Percentiles rank a stretch among this genome's conserved stretches.
phyloP scores from a whole-genome alignment of 148 eudicot genomes.

The Rhododendron kiyosumense region DNA sequence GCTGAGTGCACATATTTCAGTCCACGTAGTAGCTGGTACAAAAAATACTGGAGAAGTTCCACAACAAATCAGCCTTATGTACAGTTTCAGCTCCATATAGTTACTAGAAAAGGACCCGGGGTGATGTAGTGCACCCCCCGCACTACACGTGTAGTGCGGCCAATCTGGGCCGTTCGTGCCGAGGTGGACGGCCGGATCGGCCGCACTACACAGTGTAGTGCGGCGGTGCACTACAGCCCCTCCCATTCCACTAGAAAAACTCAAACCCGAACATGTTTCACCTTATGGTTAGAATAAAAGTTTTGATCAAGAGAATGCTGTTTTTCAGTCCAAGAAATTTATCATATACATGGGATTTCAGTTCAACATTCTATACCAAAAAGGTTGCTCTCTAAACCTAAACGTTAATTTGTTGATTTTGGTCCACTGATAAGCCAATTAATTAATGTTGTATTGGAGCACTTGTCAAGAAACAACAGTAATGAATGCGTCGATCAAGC shows the following conservation, averaged over 20 bases:
- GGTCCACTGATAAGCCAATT: not conserved
- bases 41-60: slow-evolving; percentile 48
- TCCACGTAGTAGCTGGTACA: slow-evolving; percentile 45
- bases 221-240: too few relatives aligned
- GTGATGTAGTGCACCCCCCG: too few relatives aligned
- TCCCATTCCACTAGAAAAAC: not conserved
- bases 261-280: not conserved
- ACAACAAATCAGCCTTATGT: slow-evolving; percentile 5
- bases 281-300: not conserved
- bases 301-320: not conserved
- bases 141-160: too few relatives aligned
- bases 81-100: not conserved
- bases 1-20: slow-evolving; percentile 46
- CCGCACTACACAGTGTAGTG: too few relatives aligned
- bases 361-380: not conserved
- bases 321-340: not conserved
- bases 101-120: not conserved
- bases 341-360: not conserved
- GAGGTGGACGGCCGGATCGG: too few relatives aligned
- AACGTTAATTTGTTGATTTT: not conserved
- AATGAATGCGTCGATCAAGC: not conserved
- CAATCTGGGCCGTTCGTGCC: too few relatives aligned
- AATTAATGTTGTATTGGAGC: not conserved
- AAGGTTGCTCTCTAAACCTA: not conserved
- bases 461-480: not conserved